These are phyloP conservation scores for Quercus rubra DNA, from an alignment of 306 rosid genomes.

Conservation along the genomic window DNA sequence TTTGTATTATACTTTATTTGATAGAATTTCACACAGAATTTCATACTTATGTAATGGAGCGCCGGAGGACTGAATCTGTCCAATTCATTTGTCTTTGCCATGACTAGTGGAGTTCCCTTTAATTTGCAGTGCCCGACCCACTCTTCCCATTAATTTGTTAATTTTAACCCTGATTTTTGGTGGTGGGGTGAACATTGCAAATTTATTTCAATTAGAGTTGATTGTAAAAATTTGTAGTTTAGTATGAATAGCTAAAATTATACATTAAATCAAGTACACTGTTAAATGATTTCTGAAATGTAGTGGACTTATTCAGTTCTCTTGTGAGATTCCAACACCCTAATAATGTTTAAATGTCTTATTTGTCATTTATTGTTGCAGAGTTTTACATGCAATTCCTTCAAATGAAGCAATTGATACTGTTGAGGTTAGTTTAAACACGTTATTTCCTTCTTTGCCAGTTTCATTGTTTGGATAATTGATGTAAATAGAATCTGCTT, in stretches of 20 bases:
- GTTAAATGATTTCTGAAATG: background rate
- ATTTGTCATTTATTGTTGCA: constrained; percentile 31
- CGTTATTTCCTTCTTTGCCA: background rate
- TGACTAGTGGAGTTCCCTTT: background rate
- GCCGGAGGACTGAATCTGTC: background rate
- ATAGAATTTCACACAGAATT: background rate
- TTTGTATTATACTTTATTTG: background rate
- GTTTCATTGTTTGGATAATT: constrained; percentile 3
- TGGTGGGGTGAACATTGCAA: too few relatives aligned
- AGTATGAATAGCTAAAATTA: too few relatives aligned
- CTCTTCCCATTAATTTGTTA: too few relatives aligned
- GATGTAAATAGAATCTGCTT: background rate
- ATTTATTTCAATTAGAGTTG: too few relatives aligned
- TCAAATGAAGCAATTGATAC: constrained; percentile 89
- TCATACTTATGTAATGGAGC: background rate
- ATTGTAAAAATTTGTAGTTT: too few relatives aligned
- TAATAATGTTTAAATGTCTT: background rate
- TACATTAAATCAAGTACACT: background rate
- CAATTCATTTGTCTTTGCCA: background rate
- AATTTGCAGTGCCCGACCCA: too few relatives aligned
- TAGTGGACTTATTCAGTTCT: background rate
- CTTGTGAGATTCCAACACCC: background rate
- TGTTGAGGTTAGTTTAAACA: constrained; percentile 71
- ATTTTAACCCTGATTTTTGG: too few relatives aligned
- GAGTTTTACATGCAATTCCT: constrained; percentile 91